Evolutionary conservation across 805 yeast species (phyloP).

Genomic region (Yamadazyma ubonensis): DNA sequence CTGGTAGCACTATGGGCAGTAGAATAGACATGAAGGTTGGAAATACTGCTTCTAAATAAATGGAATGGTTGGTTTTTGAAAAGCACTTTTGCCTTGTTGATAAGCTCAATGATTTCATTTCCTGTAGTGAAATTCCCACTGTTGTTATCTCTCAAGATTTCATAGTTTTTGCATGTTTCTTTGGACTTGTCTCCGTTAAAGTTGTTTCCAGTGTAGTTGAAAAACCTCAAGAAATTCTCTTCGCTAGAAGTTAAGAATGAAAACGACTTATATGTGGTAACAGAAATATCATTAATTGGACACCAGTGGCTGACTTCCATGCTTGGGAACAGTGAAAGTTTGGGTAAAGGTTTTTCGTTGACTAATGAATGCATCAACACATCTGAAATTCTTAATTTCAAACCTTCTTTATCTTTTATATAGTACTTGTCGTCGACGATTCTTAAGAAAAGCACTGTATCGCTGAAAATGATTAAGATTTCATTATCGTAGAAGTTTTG

Average conservation of each 20-base stretch:
- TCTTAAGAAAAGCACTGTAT: conserved; percentile 64
- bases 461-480: conserved; percentile 77
- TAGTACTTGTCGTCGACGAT: conserved; percentile 48
- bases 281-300: conserved; percentile 53
- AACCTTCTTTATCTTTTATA: conserved; percentile 15
- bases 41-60: conserved; percentile 53
- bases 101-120: conserved; percentile 49
- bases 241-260: conserved; percentile 13
- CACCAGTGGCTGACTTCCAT: conserved; percentile 71
- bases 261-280: conserved; percentile 41
- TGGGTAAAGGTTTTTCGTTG: conserved; percentile 73
- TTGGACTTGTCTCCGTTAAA: conserved; percentile 23
- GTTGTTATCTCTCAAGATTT: conserved; percentile 18
- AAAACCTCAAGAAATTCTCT: conserved; percentile 27
- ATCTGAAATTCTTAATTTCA: conserved; percentile 66
- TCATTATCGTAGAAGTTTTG: conserved; percentile 29
- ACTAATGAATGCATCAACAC: conserved; percentile 85
- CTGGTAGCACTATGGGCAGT: conserved; percentile 65
- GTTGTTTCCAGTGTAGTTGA: conserved; percentile 25
- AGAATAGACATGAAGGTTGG: conserved; percentile 47
- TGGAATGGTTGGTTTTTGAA: conserved; percentile 85
- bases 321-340: conserved; percentile 53
- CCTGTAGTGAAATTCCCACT: conserved; percentile 16
- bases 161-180: conserved; percentile 26
- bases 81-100: conserved; percentile 69